A percentile compares a stretch with the other conserved stretches of the same genome.
Evolutionary conservation across 257 asterid species (phyloP).

Genomic region (Penstemon barbatus): DNA sequence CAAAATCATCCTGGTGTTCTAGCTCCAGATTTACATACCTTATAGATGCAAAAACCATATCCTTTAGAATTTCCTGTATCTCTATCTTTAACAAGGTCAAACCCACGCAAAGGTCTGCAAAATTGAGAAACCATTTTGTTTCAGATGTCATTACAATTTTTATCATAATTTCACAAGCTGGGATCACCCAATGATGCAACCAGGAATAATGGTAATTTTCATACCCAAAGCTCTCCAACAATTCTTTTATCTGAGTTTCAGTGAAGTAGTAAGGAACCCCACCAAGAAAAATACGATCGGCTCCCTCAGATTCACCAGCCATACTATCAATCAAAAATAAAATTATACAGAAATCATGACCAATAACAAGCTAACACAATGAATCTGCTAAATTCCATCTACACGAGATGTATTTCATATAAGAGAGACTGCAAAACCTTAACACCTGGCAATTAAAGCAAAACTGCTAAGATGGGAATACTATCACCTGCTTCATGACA

Average conservation of each 20-base stretch:
- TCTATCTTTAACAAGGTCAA: slow-evolving; percentile 64
- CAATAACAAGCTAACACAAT: slow-evolving; percentile 13
- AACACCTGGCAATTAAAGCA: background rate
- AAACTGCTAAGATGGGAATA: slow-evolving; percentile 22
- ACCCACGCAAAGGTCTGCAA: slow-evolving; percentile 54
- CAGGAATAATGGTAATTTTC: background rate
- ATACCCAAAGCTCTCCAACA: slow-evolving; percentile 64
- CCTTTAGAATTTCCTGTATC: slow-evolving; percentile 69
- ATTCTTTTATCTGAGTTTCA: slow-evolving; percentile 55
- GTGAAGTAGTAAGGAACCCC: slow-evolving; percentile 65
- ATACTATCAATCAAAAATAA: slow-evolving; percentile 38
- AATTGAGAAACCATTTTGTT: slow-evolving; percentile 17
- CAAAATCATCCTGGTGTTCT: slow-evolving; percentile 17
- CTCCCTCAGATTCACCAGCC: slow-evolving; percentile 52
- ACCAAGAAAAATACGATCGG: slow-evolving; percentile 59
- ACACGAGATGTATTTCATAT: slow-evolving; percentile 2
- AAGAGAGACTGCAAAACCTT: background rate
- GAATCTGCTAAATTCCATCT: background rate
- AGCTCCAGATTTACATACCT: slow-evolving; percentile 36
- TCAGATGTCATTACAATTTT: slow-evolving; percentile 16
- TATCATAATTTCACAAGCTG: slow-evolving; percentile 17
- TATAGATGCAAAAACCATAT: slow-evolving; percentile 58
- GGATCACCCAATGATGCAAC: slow-evolving; percentile 4
- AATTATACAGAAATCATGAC: background rate
- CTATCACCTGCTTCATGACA: slow-evolving; percentile 16